phyloP scores from a whole-genome alignment of 169 alveolate species.

The Perkinsus olseni region DNA sequence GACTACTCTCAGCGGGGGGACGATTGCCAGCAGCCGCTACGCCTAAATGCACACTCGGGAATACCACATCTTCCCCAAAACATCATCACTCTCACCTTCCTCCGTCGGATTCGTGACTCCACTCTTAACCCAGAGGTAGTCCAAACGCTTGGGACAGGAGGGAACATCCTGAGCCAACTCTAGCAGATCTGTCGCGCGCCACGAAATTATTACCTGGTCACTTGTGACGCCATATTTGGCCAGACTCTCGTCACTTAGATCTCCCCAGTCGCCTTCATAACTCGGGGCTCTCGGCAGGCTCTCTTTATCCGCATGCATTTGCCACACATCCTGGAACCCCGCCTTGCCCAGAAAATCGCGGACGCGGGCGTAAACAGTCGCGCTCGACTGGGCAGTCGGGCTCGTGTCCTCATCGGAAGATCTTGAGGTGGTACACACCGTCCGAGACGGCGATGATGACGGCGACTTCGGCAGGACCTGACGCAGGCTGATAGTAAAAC shows the following conservation, averaged over 20 bases:
- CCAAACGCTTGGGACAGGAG: not conserved
- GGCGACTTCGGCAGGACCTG: too few relatives aligned
- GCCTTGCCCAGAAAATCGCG: not conserved
- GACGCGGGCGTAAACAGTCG: not conserved
- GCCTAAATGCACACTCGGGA: not conserved
- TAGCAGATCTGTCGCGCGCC: not conserved
- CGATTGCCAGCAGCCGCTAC: not conserved
- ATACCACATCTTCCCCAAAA: not conserved
- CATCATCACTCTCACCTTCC: not conserved
- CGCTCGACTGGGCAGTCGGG: not conserved
- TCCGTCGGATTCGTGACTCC: not conserved
- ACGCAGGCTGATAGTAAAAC: too few relatives aligned
- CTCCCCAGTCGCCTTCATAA: not conserved
- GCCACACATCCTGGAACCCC: slow-evolving; percentile 1
- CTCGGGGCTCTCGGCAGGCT: not conserved
- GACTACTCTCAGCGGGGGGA: not conserved
- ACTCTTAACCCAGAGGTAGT: not conserved
- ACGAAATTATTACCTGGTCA: not conserved
- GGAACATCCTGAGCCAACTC: not conserved
- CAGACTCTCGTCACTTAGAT: not conserved
- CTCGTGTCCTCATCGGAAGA: not conserved
- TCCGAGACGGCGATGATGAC: too few relatives aligned
- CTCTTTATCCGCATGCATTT: not conserved
- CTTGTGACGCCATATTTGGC: not conserved
- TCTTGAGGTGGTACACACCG: not conserved